Evolutionary conservation across 768 basidiomycete genomes (phyloP).

Genomic region (Pulveroboletus sp.): DNA sequence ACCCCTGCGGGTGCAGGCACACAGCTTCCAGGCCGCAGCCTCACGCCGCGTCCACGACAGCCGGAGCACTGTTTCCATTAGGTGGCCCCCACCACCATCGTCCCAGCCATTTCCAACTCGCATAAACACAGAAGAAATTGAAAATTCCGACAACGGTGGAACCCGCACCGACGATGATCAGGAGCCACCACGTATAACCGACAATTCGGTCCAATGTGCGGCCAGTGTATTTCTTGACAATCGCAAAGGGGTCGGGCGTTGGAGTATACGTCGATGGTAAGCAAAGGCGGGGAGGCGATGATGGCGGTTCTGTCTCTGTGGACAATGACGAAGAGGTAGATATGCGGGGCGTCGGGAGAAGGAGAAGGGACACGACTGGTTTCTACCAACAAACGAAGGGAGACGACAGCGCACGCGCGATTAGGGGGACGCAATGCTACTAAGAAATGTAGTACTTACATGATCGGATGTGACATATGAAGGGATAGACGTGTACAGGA

Average conservation of each 20-base stretch:
- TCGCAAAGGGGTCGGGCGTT: constrained; percentile 49
- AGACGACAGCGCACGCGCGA: neutral
- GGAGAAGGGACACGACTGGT: constrained; percentile 76
- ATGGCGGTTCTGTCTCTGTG: constrained; percentile 22
- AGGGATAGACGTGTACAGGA: constrained; percentile 76
- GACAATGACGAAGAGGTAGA: constrained; percentile 18
- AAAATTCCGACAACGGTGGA: constrained; percentile 64
- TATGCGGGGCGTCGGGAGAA: constrained; percentile 45
- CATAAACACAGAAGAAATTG: constrained; percentile 67
- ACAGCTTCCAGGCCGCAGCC: neutral
- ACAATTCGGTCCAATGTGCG: constrained; percentile 65
- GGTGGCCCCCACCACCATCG: constrained; percentile 20
- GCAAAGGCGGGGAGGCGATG: constrained; percentile 38
- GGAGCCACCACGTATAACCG: constrained; percentile 75
- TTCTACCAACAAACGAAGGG: constrained; percentile 46
- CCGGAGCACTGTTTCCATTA: constrained; percentile 4
- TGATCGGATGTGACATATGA: constrained; percentile 90
- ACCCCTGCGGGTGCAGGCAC: neutral
- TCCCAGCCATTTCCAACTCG: constrained; percentile 60
- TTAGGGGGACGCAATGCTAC: neutral
- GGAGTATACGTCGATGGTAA: constrained; percentile 52
- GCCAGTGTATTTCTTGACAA: constrained; percentile 61
- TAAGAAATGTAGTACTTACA: constrained; percentile 39
- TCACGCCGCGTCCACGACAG: constrained; percentile 18
- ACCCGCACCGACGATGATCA: constrained; percentile 75